Base-by-base conservation (phyloP, 805 yeast species). In the Wickerhamomyces alni region DNA sequence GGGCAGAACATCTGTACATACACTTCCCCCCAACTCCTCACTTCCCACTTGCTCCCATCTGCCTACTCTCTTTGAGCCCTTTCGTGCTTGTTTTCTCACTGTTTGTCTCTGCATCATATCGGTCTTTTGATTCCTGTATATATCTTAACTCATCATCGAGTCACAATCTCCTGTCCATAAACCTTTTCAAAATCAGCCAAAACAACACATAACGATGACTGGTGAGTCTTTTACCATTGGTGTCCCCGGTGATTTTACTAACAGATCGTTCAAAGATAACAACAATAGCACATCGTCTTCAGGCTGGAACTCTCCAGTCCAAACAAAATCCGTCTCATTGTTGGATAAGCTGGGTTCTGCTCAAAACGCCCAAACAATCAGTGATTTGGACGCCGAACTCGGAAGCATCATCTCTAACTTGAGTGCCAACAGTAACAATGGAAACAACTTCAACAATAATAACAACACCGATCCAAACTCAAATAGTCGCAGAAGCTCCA, bases 401-500 rank as follows among this genome's bases (percentile, higher is more conserved):
- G 57, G 51, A 12, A 51, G 59, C 35, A 57, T 55, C 44, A 52
- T 59, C 35, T 58, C 63, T 5, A 52, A 51, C 36, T 43, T 59
- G 19, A 57, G 62, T 27, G 58, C 55, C 6, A 43, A 48, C 18
- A 46, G 51, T 27, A 39, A 42, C 35, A 33, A 39, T 43, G 42
- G 40, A 39, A 36, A 35, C 37, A 35, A 21, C 35, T 34, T 27
- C 40, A n/a, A 40, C 41, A 36, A 21, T 21, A 21, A 21, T 9
- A 21, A 21, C 24, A 21, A 17, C 15, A 12, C 8, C 12, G 29
- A 26, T 26, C 29, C 13, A 11, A 26, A 26, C 29, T 26, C 29
- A 8, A 38, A 46, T 12, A 52, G 50, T 17, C 58, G 74, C 45
- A 58, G 70, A 38, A 62, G 67, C 42, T 69, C 75, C 7, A 36